These are phyloP conservation scores for Chaetomium olivaceum DNA, from an alignment of 2,329 filamentous ascomycete species.

Conservation along the genomic window DNA sequence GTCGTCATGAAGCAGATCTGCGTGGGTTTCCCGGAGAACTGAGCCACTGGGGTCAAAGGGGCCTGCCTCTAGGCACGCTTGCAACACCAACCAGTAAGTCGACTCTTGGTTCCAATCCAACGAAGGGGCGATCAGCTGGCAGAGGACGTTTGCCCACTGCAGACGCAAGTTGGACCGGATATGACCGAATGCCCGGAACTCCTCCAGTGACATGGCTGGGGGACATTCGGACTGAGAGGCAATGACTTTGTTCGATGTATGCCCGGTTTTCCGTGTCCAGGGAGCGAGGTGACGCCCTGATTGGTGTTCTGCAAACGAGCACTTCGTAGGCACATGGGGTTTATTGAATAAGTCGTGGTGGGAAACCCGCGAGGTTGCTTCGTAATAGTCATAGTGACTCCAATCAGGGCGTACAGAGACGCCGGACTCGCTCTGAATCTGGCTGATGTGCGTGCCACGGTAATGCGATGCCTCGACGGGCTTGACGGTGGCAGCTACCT, in stretches of 20 bases:
- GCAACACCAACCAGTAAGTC: constrained; percentile 49
- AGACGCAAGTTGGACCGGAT: constrained; percentile 50
- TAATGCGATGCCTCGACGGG: constrained; percentile 27
- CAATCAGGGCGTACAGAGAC: constrained; percentile 20
- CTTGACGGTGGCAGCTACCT: constrained; percentile 25
- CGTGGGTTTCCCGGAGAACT: constrained; percentile 40
- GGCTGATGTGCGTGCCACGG: constrained; percentile 18
- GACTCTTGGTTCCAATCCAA: constrained; percentile 54
- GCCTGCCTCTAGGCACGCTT: constrained; percentile 53
- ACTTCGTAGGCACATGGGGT: constrained; percentile 12
- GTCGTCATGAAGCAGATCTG: constrained; percentile 32
- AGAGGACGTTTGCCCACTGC: constrained; percentile 58
- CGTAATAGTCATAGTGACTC: constrained; percentile 21
- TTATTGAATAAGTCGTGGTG: background rate
- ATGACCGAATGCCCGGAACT: constrained; percentile 55
- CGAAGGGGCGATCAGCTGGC: constrained; percentile 49
- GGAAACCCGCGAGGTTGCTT: background rate
- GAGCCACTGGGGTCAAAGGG: constrained; percentile 21
- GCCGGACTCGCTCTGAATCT: background rate
- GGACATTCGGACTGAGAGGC: constrained; percentile 53
- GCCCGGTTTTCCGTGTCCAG: constrained; percentile 21
- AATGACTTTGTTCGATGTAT: constrained; percentile 53
- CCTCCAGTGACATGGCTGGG: constrained; percentile 48
- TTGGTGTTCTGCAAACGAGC: constrained; percentile 26
- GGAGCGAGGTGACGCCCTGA: background rate